Evolutionary conservation across 2,329 filamentous ascomycete species (phyloP), one percentile per base, ranked within the genome.

Genomic region (Neurospora crassa): DNA sequence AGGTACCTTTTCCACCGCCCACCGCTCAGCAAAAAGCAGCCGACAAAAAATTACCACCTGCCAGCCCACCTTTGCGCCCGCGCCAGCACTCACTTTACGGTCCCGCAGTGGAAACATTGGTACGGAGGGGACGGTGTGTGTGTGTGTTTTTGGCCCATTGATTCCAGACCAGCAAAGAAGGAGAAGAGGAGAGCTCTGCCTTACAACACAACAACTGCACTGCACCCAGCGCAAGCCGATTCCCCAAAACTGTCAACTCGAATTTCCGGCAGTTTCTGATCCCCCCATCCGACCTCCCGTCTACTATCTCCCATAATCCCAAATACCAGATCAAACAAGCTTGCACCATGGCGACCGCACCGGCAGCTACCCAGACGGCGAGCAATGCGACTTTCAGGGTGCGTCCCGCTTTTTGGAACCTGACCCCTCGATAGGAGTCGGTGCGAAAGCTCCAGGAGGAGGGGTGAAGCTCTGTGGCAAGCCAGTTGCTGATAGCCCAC

Each of bases 341-440:
- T 72, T 71, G 14, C 69, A 73, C 74, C 70, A 85, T 84, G 82
- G 81, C 83, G 76, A 81, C 82, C 76, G 81, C 84, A 81, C 82
- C 84, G 76, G 77, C 81, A 71, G 78, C 81, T 73, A 77, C 74
- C 63, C 81, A 81, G 75, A 79, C 76, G 78, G 81, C 81, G 75
- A 80, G 82, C 75, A 87, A 88, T 83, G 83, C 84, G 76, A 83
- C 87, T 74, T 89, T 89, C 80, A 85, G 85, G 78, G 87, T 89
- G 83, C 75, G 83, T 67, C 80, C 45, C 59, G 24, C 63, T 53
- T 53, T 18, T 67, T 20, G 68, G 68, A 67, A 34, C 18, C 40
- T 76, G 72, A 76, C 73, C 71, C 67, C 68, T 45, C 47, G 40
- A 47, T 59, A 71, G 47, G 47, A 59, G 47, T 53, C 47, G 47